Evolutionary conservation across 495 filamentous ascomycete genomes (phyloP).

Genomic region (Entonaema liquescens): DNA sequence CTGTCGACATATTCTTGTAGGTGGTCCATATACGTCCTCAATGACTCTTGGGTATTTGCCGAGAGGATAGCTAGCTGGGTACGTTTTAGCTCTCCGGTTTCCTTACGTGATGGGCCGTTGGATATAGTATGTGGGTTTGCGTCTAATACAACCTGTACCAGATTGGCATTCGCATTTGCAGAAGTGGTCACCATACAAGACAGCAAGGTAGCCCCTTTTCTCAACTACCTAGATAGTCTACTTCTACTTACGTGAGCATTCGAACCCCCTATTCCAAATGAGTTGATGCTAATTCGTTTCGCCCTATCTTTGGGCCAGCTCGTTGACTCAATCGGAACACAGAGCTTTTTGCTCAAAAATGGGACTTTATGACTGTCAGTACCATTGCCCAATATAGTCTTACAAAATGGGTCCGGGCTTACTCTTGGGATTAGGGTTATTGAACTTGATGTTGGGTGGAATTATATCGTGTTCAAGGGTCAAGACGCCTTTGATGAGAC

Average conservation of each 20-base stretch:
- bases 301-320: conserved; percentile 46
- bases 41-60: background rate
- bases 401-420: background rate
- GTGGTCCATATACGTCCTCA: background rate
- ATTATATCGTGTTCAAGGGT: conserved; percentile 56
- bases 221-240: background rate
- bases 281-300: conserved; percentile 2
- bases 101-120: background rate
- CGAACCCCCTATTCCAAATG: conserved; percentile 60
- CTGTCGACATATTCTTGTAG: conserved; percentile 5
- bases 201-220: too few species aligned
- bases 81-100: background rate
- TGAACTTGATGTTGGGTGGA: conserved; percentile 53
- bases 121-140: background rate
- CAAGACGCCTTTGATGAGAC: conserved; percentile 57
- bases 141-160: background rate
- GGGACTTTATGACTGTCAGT: conserved; percentile 19
- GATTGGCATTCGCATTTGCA: background rate
- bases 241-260: conserved; percentile 54
- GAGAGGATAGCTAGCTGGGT: background rate
- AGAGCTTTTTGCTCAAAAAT: conserved; percentile 45
- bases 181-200: too few species aligned
- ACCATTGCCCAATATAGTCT: background rate
- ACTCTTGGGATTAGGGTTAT: conserved; percentile 52
- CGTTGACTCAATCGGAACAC: conserved; percentile 32